phyloP scores from a whole-genome alignment of 2,329 filamentous ascomycete genomes.

The Zymoseptoria ardabiliae region DNA sequence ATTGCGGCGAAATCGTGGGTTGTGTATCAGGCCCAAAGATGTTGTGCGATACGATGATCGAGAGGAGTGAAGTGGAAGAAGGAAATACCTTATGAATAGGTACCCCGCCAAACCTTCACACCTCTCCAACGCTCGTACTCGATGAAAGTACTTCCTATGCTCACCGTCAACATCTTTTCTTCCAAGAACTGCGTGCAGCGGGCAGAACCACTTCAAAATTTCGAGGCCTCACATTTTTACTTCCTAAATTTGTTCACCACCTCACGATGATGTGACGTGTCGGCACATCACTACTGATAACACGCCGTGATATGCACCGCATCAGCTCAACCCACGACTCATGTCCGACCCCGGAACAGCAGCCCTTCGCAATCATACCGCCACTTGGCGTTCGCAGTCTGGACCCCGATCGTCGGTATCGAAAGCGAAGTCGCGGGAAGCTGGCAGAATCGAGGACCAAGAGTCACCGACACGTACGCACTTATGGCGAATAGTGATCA shows the following conservation, averaged over 20 bases:
- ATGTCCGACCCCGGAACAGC: neutral
- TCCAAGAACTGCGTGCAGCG: no score
- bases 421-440: neutral
- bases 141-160: no score
- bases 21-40: neutral
- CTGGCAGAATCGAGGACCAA: neutral
- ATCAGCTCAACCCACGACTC: neutral
- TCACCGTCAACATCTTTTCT: no score
- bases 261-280: neutral
- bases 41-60: neutral
- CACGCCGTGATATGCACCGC: neutral
- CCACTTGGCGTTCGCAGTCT: neutral
- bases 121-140: no score
- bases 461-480: neutral
- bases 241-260: no score
- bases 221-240: no score
- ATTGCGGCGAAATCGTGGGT: neutral
- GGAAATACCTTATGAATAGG: no score
- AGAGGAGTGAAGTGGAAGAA: neutral
- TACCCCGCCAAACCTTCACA: no score
- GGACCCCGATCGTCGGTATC: neutral
- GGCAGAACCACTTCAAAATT: no score
- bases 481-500: no score
- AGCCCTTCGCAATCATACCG: neutral
- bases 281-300: neutral